A percentile compares a stretch with the other conserved stretches of the same genome.
phyloP scores from a whole-genome alignment of 345 rosid genomes.

The Salix koriyanagi region DNA sequence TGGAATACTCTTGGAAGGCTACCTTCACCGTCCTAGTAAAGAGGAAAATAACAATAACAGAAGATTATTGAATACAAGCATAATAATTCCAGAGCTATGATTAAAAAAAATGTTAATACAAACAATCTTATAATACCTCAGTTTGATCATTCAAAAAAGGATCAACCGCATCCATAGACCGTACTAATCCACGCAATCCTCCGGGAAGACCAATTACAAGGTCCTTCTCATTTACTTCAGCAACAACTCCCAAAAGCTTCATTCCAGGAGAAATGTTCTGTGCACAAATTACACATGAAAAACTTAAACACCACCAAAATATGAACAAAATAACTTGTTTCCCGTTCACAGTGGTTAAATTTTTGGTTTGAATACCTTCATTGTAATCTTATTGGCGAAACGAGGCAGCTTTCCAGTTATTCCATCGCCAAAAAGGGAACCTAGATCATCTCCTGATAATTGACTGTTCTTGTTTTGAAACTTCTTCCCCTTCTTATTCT shows the following conservation, averaged over 20 bases:
- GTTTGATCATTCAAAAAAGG: conserved; percentile 44
- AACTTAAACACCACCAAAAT: neutral
- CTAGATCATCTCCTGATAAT: conserved; percentile 54
- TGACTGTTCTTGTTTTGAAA: conserved; percentile 22
- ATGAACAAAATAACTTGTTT: neutral
- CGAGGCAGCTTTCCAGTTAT: conserved; percentile 77
- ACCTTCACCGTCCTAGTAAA: conserved; percentile 49
- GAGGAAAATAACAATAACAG: neutral
- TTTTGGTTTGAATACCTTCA: conserved; percentile 46
- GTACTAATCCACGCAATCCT: conserved; percentile 88
- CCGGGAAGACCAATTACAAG: conserved; percentile 87
- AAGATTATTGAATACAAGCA: neutral
- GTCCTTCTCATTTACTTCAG: conserved; percentile 91
- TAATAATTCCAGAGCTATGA: neutral
- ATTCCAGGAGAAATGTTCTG: conserved; percentile 91
- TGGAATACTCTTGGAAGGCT: conserved; percentile 49
- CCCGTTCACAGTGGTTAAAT: neutral
- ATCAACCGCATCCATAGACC: conserved; percentile 71
- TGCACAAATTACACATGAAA: neutral
- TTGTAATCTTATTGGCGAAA: conserved; percentile 78
- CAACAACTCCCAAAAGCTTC: conserved; percentile 93
- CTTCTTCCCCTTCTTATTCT: conserved; percentile 38
- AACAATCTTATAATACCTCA: conserved; percentile 40
- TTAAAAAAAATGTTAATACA: conserved; percentile 10
- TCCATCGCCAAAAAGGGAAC: conserved; percentile 76